These are phyloP conservation scores for Phytopythium ostracodes DNA, from an alignment of 352 stramenopile species.

Conservation along the genomic window DNA sequence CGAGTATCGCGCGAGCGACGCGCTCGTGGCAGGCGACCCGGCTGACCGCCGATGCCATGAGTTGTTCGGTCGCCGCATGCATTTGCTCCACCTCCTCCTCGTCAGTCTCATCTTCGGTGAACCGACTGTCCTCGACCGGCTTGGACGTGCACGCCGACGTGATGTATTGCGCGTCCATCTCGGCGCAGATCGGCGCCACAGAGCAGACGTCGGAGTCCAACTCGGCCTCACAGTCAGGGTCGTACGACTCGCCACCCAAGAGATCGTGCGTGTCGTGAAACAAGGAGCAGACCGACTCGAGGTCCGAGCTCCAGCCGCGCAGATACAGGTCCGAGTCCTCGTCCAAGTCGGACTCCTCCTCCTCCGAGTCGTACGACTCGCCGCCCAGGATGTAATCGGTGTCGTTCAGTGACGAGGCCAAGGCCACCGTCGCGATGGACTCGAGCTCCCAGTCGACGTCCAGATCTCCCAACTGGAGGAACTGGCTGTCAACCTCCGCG, in stretches of 20 bases:
- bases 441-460: constrained; percentile 3
- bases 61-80: no score
- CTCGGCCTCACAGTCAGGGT: no score
- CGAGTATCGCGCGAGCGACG: neutral
- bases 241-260: neutral
- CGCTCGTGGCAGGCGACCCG: neutral
- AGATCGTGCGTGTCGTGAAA: neutral
- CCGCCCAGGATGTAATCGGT: neutral
- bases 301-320: neutral
- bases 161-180: neutral
- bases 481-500: neutral
- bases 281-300: neutral
- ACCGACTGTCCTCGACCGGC: neutral
- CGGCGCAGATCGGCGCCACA: neutral
- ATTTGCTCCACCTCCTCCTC: neutral
- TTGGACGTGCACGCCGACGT: neutral
- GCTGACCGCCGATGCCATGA: neutral
- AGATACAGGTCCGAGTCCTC: neutral
- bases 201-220: neutral
- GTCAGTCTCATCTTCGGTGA: neutral
- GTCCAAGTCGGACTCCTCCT: neutral
- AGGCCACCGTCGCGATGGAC: neutral
- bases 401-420: neutral
- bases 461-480: neutral
- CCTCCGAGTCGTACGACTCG: neutral